phyloP scores from a whole-genome alignment of 169 alveolate species.

The Plasmodium gallinaceum region DNA sequence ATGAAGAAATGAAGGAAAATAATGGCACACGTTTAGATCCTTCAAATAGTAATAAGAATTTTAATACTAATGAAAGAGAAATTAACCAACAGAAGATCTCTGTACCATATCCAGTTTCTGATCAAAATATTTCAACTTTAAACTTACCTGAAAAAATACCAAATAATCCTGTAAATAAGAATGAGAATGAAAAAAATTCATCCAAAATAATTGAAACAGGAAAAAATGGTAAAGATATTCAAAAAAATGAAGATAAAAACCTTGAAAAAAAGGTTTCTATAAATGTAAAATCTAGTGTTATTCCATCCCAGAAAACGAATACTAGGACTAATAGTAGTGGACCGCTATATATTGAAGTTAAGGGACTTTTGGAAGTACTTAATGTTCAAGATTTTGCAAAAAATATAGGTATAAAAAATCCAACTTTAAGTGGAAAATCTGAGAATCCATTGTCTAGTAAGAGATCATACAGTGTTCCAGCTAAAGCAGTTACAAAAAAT shows the following conservation, averaged over 20 bases:
- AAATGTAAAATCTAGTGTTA: conserved; percentile 3
- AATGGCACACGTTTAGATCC: conserved; percentile 3
- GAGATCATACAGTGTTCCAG: conserved; percentile 65
- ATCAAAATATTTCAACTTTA: conserved; percentile 1
- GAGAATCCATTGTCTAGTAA: conserved; percentile 26
- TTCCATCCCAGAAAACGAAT: conserved; percentile 20
- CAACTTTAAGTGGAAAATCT: conserved; percentile 11
- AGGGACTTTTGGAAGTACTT: conserved; percentile 69
- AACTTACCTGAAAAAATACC: conserved; percentile 5
- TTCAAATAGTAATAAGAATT: conserved; percentile 10
- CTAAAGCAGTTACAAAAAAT: conserved; percentile 41
- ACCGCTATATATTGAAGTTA: conserved; percentile 67
- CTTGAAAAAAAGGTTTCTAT: conserved; percentile 3
- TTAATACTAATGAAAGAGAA: conserved; percentile 14
- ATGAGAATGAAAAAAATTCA: conserved; percentile 26
- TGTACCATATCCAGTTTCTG: neutral
- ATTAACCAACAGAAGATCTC: neutral
- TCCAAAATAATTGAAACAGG: conserved; percentile 23
- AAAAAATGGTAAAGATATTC: conserved; percentile 23
- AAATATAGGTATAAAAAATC: conserved; percentile 26
- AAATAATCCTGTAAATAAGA: conserved; percentile 9
- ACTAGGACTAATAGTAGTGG: neutral
- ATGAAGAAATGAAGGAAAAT: conserved; percentile 20
- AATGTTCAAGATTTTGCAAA: conserved; percentile 67
- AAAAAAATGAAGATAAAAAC: conserved; percentile 4